A percentile compares a stretch with the other conserved stretches of the same genome.
Conservation (phyloP, 2,329 filamentous ascomycete species). For the Colletotrichum horii region DNA sequence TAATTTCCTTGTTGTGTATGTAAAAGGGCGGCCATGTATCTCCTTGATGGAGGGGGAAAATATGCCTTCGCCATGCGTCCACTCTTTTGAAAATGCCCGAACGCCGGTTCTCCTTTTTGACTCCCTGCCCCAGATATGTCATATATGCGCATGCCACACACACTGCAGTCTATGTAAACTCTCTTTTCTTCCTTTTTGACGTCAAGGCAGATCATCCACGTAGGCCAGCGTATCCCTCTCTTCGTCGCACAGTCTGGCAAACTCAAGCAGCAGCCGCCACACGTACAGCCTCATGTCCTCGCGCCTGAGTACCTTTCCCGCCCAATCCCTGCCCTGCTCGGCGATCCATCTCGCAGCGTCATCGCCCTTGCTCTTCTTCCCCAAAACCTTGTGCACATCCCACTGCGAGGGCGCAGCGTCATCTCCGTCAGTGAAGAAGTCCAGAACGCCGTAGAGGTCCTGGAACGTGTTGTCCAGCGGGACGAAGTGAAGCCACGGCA, state of each 20-base stretch:
- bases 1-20: neutral
- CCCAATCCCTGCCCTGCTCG: constrained; percentile 64
- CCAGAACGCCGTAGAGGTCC: constrained; percentile 69
- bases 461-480: constrained; percentile 73
- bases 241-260: constrained; percentile 55
- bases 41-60: neutral
- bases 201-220: constrained; percentile 43
- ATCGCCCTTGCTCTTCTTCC: constrained; percentile 44
- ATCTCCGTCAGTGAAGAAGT: constrained; percentile 65
- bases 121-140: neutral
- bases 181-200: neutral
- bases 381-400: constrained; percentile 11
- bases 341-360: constrained; percentile 65
- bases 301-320: constrained; percentile 62
- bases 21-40: neutral
- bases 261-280: constrained; percentile 65
- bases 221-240: constrained; percentile 48
- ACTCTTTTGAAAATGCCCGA: neutral
- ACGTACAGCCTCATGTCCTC: constrained; percentile 74
- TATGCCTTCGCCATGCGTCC: neutral
- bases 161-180: neutral
- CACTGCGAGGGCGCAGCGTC: constrained; percentile 11
- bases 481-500: constrained; percentile 75
- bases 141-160: neutral
- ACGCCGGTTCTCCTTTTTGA: neutral